phyloP scores from a whole-genome alignment of 23 red algal genomes.

The Gracilaria vermiculophylla region DNA sequence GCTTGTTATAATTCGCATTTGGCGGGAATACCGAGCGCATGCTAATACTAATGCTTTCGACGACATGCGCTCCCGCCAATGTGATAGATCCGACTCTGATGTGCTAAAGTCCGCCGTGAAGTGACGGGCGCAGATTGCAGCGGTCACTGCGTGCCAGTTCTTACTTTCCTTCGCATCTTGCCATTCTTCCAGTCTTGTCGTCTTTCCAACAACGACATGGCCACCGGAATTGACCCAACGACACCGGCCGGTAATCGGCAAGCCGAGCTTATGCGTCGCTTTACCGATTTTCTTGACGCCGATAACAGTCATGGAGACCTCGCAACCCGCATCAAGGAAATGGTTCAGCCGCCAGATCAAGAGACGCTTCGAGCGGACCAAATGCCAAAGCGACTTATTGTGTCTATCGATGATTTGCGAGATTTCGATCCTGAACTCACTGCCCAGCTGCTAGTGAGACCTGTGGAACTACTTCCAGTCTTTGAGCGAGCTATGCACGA shows the following conservation, averaged over 20 bases:
- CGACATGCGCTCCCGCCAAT: neutral
- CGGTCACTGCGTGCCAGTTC: too few relatives aligned
- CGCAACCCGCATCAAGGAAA: slow-evolving; percentile 48
- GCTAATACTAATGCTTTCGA: neutral
- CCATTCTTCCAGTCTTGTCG: too few relatives aligned
- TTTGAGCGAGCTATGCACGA: slow-evolving; percentile 87
- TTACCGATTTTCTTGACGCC: slow-evolving; percentile 67
- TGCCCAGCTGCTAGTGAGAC: slow-evolving; percentile 33
- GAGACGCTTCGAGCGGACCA: slow-evolving; percentile 22
- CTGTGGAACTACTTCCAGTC: slow-evolving; percentile 69
- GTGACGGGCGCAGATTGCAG: too few relatives aligned
- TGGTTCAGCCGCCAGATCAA: slow-evolving; percentile 51
- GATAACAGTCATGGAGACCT: slow-evolving; percentile 60
- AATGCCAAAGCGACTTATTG: slow-evolving; percentile 65
- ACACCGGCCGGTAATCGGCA: slow-evolving; percentile 44
- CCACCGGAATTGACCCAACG: slow-evolving; percentile 15
- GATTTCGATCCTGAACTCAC: slow-evolving; percentile 75
- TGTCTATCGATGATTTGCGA: slow-evolving; percentile 78
- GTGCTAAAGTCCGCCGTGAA: too few relatives aligned
- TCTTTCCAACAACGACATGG: neutral
- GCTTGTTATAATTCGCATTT: neutral
- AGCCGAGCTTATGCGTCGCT: slow-evolving; percentile 71
- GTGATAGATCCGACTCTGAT: too few relatives aligned
- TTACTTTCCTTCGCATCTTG: neutral
- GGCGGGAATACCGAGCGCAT: neutral